These are phyloP conservation scores for Cercospora citrullina DNA, from an alignment of 2,329 filamentous ascomycete genomes.

Conservation along the genomic window DNA sequence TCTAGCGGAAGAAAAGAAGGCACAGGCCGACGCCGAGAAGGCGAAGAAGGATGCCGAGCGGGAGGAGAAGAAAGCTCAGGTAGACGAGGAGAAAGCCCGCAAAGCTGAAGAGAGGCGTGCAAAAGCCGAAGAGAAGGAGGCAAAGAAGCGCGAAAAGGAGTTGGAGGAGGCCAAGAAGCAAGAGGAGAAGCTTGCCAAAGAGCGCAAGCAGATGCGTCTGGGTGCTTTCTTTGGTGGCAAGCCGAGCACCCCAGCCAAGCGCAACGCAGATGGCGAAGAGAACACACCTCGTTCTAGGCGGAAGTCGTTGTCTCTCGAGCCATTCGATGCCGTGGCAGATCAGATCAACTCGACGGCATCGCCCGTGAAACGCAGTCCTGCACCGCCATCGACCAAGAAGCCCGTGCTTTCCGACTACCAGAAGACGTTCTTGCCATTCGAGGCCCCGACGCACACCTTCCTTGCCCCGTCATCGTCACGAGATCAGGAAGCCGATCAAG, in stretches of 20 bases:
- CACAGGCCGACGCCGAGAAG: slow-evolving; percentile 37
- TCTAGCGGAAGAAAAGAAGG: slow-evolving; percentile 36
- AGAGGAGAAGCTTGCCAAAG: slow-evolving; percentile 36
- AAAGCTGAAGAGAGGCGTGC: slow-evolving; percentile 43
- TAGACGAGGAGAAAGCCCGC: slow-evolving; percentile 41
- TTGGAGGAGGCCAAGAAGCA: slow-evolving; percentile 34
- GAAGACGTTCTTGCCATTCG: slow-evolving; percentile 77
- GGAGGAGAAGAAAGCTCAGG: slow-evolving; percentile 45
- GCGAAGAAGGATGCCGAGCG: slow-evolving; percentile 42
- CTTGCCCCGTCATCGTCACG: slow-evolving; percentile 56
- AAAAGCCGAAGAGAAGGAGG: slow-evolving; percentile 44
- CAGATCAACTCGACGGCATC: slow-evolving; percentile 31
- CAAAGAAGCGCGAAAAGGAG: slow-evolving; percentile 46
- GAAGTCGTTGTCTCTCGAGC: slow-evolving; percentile 39
- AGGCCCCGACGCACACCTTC: slow-evolving; percentile 69
- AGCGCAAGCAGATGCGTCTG: slow-evolving; percentile 41
- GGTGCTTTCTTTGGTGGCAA: slow-evolving; percentile 48
- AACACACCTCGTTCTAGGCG: slow-evolving; percentile 36
- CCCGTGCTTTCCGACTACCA: slow-evolving; percentile 47
- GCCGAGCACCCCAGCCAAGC: slow-evolving; percentile 39
- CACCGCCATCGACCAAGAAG: slow-evolving; percentile 28
- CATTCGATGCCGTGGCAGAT: slow-evolving; percentile 33
- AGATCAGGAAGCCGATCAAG: slow-evolving; percentile 30
- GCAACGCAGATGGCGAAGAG: slow-evolving; percentile 20
- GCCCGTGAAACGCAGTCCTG: slow-evolving; percentile 29